Base-by-base conservation (phyloP, 805 yeast species). In the Hanseniaspora thailandica region DNA sequence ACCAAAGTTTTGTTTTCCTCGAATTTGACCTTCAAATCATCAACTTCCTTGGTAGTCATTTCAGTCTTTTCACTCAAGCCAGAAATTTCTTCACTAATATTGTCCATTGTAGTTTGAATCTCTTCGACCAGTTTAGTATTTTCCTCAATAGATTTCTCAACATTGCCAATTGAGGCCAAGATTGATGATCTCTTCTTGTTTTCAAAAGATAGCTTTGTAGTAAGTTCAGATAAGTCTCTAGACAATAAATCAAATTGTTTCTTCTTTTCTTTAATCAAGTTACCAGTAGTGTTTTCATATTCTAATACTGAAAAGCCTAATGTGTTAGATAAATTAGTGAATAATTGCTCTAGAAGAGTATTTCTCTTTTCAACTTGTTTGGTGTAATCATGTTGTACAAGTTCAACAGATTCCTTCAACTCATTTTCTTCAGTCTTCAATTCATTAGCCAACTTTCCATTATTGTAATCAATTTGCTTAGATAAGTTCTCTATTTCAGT, bases 231-330 rank as follows among this genome's bases (percentile, higher is more conserved):
- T 17, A 83, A 75, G 53, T 84, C 84, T 55, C 79, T 80, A 39
- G 77, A 69, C 55, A 76, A 76, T 57, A 79, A 79, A 1, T 84
- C 72, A 44, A 80, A 70, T 61, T 83, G 86, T 55, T 77, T 78
- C 1, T 81, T 71, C 50, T 78, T 77, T 31, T 72, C 71, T 61
- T 84, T 71, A 47, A 76, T 61, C 4, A 75, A 66, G 4, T 77
- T 69, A 5, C 90, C 89, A 52, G 82, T 84, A 12, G 77, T 70
- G 43, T 69, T 70, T 63, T 88, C 96, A 63, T 84, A 88, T 33
- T 82, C 87, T 45, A 74, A 71, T 38, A 87, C 78, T 7, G 68
- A 63, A 59, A 86, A 78, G 0, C 79, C 78, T 50, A 81, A 67
- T 54, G 66, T 70, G 1, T 62, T 52, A 54, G 89, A 82, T 62